Conservation (phyloP, 352 stramenopile genomes). For the Halophytophthora batemanensis region DNA sequence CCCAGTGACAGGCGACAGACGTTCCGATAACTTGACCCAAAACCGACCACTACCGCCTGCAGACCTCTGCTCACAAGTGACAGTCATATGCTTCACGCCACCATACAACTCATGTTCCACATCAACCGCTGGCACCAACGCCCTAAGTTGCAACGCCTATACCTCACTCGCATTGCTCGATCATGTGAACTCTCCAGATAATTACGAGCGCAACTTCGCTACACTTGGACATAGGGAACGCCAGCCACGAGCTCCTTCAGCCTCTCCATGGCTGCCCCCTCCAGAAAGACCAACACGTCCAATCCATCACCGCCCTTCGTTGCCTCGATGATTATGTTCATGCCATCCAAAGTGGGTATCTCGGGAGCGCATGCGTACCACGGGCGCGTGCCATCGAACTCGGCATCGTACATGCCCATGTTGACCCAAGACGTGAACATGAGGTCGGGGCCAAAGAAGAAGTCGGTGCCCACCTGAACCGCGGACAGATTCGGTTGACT, state of each 20-base stretch:
- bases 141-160: slow-evolving; percentile 6
- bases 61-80: too few species aligned
- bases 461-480: slow-evolving; percentile 39
- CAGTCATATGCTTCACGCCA: too few species aligned
- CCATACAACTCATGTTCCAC: too few species aligned
- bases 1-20: neutral
- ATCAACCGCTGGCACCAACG: neutral
- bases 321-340: slow-evolving; percentile 47
- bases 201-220: neutral
- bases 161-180: slow-evolving; percentile 10
- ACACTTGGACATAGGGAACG: slow-evolving; percentile 11
- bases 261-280: slow-evolving; percentile 31
- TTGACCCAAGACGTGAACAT: slow-evolving; percentile 61
- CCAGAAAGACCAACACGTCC: slow-evolving; percentile 46
- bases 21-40: neutral
- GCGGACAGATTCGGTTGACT: slow-evolving; percentile 27
- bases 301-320: slow-evolving; percentile 29
- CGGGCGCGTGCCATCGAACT: slow-evolving; percentile 35
- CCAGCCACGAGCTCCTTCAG: slow-evolving; percentile 28
- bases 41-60: neutral
- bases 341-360: slow-evolving; percentile 36
- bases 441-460: slow-evolving; percentile 47
- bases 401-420: slow-evolving; percentile 61
- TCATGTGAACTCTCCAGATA: neutral
- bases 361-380: slow-evolving; percentile 36